Percentiles rank a stretch among this genome's conserved stretches.
These are phyloP conservation scores for Hypsizygus marmoreus DNA, from an alignment of 768 basidiomycete species.

Conservation along the genomic window DNA sequence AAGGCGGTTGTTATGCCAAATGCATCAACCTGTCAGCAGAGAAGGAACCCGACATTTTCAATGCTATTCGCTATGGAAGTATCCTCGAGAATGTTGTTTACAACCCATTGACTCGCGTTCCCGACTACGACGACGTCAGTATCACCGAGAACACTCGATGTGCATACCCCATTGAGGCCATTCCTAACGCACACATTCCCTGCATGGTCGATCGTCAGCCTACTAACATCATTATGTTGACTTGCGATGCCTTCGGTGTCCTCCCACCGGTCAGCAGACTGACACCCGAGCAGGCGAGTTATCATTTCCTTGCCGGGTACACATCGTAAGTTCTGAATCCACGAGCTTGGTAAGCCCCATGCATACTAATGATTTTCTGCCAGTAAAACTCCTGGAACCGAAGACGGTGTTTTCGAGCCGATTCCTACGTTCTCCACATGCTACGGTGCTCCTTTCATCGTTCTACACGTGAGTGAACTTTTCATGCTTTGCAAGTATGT, in stretches of 20 bases:
- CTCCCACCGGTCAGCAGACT: constrained; percentile 94
- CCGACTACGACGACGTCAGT: constrained; percentile 94
- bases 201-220: constrained; percentile 88
- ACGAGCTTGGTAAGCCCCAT: not conserved
- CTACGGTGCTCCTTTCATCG: constrained; percentile 99
- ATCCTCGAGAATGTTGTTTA: constrained; percentile 99
- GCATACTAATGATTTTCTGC: constrained; percentile 22
- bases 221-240: constrained; percentile 94
- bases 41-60: constrained; percentile 98
- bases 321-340: constrained; percentile 63
- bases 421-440: constrained; percentile 99
- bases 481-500: constrained; percentile 4
- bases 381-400: constrained; percentile 97
- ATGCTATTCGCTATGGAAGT: constrained; percentile 91
- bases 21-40: constrained; percentile 94
- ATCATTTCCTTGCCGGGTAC: constrained; percentile 97
- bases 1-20: constrained; percentile 99
- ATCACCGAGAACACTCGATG: constrained; percentile 99
- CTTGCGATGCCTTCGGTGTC: constrained; percentile 98
- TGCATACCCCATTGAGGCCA: constrained; percentile 98
- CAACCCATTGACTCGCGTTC: constrained; percentile 74
- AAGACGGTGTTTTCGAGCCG: constrained; percentile 96
- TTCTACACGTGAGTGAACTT: constrained; percentile 73
- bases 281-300: constrained; percentile 92
- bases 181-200: constrained; percentile 93